Percentiles rank a stretch among this genome's conserved stretches.
phyloP scores from a whole-genome alignment of 176 grass and related monocot genomes.

The Rhynchospora pubera region DNA sequence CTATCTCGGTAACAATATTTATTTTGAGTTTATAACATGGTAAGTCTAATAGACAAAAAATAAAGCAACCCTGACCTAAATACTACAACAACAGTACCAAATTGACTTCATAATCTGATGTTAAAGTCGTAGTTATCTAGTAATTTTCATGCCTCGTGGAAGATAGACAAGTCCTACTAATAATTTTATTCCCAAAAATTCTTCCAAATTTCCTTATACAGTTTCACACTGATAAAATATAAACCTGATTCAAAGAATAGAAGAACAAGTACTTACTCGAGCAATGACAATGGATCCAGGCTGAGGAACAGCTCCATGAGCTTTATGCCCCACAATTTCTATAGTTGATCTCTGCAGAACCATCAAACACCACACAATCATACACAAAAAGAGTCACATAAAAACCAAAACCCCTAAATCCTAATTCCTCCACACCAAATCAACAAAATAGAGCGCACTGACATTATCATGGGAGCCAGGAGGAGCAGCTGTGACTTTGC shows the following conservation, averaged over 20 bases:
- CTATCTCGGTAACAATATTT: too few species aligned
- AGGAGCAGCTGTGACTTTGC: slow-evolving; percentile 40
- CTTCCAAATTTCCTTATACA: neutral
- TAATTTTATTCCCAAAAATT: too few species aligned
- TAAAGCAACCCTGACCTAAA: too few species aligned
- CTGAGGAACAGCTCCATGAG: slow-evolving; percentile 68
- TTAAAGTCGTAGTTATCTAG: too few species aligned
- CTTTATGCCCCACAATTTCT: slow-evolving; percentile 82
- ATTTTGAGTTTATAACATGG: too few species aligned
- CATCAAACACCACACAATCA: slow-evolving; percentile 6
- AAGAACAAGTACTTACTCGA: slow-evolving; percentile 40
- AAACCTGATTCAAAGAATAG: neutral
- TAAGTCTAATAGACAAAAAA: too few species aligned
- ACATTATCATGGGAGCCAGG: slow-evolving; percentile 56
- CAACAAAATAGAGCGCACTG: neutral
- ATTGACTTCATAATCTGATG: too few species aligned
- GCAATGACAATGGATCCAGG: slow-evolving; percentile 70
- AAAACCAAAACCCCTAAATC: slow-evolving; percentile 12
- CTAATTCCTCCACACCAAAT: neutral
- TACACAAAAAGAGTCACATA: too few species aligned
- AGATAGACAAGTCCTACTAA: too few species aligned
- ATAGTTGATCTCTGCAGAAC: slow-evolving; percentile 57
- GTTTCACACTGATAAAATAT: neutral
- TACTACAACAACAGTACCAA: too few species aligned
- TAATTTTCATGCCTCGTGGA: too few species aligned